Conservation (phyloP, 2,329 filamentous ascomycete species). For the Scedosporium aurantiacum region DNA sequence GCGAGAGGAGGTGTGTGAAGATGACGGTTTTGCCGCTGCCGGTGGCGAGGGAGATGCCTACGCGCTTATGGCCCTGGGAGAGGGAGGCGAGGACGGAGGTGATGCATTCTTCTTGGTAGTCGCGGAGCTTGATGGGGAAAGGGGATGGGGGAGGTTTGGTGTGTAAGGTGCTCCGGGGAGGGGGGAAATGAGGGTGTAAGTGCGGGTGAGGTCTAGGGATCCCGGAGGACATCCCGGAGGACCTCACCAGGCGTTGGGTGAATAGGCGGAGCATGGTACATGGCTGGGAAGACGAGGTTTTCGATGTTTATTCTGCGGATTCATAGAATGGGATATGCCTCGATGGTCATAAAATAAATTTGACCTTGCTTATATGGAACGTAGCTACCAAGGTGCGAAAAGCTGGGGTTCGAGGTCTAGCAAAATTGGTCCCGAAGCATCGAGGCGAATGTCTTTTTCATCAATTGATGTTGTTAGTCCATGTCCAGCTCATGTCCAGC, state of each 20-base stretch:
- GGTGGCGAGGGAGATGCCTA: slow-evolving; percentile 79
- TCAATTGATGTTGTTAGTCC: too few species aligned
- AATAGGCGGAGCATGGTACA: slow-evolving; percentile 3
- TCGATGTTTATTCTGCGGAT: background rate
- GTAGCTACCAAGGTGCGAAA: too few species aligned
- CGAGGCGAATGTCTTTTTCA: too few species aligned
- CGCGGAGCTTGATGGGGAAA: slow-evolving; percentile 49
- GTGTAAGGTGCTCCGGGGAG: background rate
- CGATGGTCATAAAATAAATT: too few species aligned
- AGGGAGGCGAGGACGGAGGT: slow-evolving; percentile 64
- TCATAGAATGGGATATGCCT: background rate
- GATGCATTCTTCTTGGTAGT: slow-evolving; percentile 89
- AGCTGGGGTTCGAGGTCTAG: too few species aligned
- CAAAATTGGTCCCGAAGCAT: too few species aligned
- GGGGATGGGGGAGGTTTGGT: background rate
- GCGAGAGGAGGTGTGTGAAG: slow-evolving; percentile 88
- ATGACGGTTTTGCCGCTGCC: slow-evolving; percentile 90
- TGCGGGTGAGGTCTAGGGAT: background rate
- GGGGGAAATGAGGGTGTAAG: background rate
- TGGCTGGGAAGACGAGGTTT: background rate
- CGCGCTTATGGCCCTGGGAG: slow-evolving; percentile 58
- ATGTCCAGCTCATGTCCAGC: too few species aligned
- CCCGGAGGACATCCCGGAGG: background rate
- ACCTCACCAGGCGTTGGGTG: background rate
- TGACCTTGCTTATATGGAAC: too few species aligned